These are phyloP conservation scores for Epichloe gansuensis DNA, from an alignment of 2,329 filamentous ascomycete species.

Conservation along the genomic window DNA sequence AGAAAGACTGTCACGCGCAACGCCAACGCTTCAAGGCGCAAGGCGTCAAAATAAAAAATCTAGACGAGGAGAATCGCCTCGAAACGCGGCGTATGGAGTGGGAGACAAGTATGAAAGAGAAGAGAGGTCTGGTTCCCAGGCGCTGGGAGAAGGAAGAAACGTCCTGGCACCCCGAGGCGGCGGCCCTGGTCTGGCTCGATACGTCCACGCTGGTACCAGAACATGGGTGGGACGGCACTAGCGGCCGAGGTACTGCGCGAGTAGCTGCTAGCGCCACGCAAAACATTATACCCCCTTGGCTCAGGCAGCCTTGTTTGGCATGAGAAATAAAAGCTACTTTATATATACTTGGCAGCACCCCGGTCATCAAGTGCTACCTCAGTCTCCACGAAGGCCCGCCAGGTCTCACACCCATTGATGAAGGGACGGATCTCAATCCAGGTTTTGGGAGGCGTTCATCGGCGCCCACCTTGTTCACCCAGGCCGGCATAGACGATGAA, in stretches of 20 bases:
- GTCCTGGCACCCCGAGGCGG: constrained; percentile 25
- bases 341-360: constrained; percentile 21
- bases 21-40: not conserved
- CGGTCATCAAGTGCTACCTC: constrained; percentile 20
- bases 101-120: constrained; percentile 23
- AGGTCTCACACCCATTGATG: constrained; percentile 28
- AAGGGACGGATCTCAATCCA: constrained; percentile 27
- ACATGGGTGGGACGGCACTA: constrained; percentile 27
- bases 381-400: constrained; percentile 25
- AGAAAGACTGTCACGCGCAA: not conserved
- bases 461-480: constrained; percentile 8
- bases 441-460: constrained; percentile 21
- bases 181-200: constrained; percentile 24
- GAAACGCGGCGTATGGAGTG: constrained; percentile 17
- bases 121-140: constrained; percentile 21
- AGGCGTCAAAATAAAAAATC: constrained; percentile 8
- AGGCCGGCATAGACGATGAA: not conserved
- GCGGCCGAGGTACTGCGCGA: constrained; percentile 11
- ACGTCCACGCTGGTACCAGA: constrained; percentile 20
- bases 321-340: constrained; percentile 15
- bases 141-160: constrained; percentile 26
- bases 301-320: not conserved
- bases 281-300: not conserved
- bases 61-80: constrained; percentile 15
- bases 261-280: constrained; percentile 15